These are phyloP conservation scores for Dictyostelium intermedium DNA, from an alignment of 78 protist genomes.

Conservation along the genomic window DNA sequence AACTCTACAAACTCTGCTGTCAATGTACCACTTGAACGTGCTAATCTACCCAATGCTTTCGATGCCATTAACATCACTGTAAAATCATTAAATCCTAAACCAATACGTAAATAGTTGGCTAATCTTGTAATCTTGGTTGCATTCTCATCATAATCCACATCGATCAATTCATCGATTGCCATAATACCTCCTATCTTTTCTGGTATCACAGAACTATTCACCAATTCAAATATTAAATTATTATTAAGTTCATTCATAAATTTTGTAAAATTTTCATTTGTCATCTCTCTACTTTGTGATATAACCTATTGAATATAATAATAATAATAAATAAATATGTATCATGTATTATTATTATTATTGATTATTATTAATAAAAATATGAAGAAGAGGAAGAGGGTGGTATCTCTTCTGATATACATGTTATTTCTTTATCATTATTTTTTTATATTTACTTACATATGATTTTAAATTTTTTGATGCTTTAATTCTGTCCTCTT, in stretches of 20 bases:
- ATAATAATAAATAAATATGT: background rate
- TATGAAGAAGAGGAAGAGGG: no score
- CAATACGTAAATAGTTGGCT: conserved; percentile 67
- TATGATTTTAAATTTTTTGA: conserved; percentile 52
- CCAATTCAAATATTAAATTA: conserved; percentile 39
- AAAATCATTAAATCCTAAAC: conserved; percentile 42
- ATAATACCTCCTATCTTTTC: conserved; percentile 80
- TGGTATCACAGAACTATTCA: conserved; percentile 41
- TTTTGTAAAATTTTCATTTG: conserved; percentile 68
- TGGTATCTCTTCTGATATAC: no score
- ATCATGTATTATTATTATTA: no score
- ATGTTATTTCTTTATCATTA: background rate
- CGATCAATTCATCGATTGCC: conserved; percentile 74
- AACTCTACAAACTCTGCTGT: conserved; percentile 80
- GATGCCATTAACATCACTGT: conserved; percentile 67
- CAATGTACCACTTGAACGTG: conserved; percentile 71
- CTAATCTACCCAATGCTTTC: conserved; percentile 71
- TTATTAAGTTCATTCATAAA: conserved; percentile 45
- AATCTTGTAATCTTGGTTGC: conserved; percentile 62
- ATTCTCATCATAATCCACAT: conserved; percentile 55
- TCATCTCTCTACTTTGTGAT: conserved; percentile 65
- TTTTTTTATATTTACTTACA: background rate
- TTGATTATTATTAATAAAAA: background rate
- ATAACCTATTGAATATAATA: conserved; percentile 19
- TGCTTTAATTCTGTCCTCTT: conserved; percentile 56